phyloP scores from a whole-genome alignment of 2,329 filamentous ascomycete species.

The Trichoderma hamatum region DNA sequence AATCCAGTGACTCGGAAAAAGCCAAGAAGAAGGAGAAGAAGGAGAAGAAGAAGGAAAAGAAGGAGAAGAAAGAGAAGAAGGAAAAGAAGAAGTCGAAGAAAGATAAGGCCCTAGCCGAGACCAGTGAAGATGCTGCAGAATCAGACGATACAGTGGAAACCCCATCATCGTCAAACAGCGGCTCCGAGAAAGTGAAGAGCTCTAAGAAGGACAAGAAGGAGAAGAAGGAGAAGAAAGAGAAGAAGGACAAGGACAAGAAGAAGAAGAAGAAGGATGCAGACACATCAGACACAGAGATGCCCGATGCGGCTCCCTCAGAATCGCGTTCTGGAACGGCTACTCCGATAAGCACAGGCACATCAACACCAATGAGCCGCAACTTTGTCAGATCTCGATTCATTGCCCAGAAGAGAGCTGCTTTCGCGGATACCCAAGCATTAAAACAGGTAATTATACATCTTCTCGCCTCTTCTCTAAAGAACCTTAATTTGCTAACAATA shows the following conservation, averaged over 20 bases:
- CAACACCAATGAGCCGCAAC: conserved; percentile 63
- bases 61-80: conserved; percentile 41
- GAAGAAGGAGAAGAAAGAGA: conserved; percentile 47
- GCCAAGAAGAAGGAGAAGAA: conserved; percentile 35
- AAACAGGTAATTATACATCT: conserved; percentile 68
- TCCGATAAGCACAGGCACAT: conserved; percentile 48
- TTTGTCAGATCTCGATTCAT: conserved; percentile 81
- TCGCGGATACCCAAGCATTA: conserved; percentile 78
- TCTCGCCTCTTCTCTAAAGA: background rate
- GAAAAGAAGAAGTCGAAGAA: conserved; percentile 40
- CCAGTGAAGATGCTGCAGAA: background rate
- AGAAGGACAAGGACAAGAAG: conserved; percentile 52
- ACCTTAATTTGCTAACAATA: conserved; percentile 23
- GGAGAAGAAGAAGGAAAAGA: conserved; percentile 42
- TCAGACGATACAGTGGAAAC: conserved; percentile 17
- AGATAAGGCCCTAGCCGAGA: conserved; percentile 14
- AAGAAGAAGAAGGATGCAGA: conserved; percentile 49
- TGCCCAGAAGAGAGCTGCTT: conserved; percentile 81
- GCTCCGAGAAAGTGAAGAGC: conserved; percentile 31
- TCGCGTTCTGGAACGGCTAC: conserved; percentile 41
- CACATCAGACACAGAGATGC: conserved; percentile 30
- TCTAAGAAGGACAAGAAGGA: conserved; percentile 45
- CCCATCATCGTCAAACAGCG: conserved; percentile 31
- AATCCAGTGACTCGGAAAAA: conserved; percentile 31
- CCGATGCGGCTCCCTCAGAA: conserved; percentile 28